Percentiles rank a stretch among this genome's conserved stretches.
Conservation (phyloP, 176 grass and related monocot species). For the Raddia distichophylla region DNA sequence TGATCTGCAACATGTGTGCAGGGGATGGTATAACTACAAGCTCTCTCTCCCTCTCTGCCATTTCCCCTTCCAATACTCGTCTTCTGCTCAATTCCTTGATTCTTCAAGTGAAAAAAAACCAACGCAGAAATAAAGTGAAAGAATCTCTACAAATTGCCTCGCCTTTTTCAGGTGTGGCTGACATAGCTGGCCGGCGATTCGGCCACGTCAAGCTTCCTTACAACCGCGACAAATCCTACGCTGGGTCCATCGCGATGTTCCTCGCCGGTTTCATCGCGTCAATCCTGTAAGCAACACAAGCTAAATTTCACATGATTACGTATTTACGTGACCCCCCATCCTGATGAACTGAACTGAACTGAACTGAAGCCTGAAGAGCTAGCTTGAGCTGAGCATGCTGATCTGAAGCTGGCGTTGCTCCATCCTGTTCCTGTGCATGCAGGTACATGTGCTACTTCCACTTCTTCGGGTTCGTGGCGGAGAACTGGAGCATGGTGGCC, state of each 20-base stretch:
- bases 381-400: too few relatives aligned
- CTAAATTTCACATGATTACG: too few relatives aligned
- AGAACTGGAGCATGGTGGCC: slow-evolving; percentile 58
- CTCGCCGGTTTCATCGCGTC: slow-evolving; percentile 71
- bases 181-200: slow-evolving; percentile 74
- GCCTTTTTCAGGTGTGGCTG: slow-evolving; percentile 65
- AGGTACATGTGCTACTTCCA: slow-evolving; percentile 86
- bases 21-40: slow-evolving; percentile 77
- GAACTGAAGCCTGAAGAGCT: background rate
- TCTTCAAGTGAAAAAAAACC: background rate
- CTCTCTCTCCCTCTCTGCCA: slow-evolving; percentile 1
- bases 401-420: background rate
- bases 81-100: background rate
- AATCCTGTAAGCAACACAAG: slow-evolving; percentile 45
- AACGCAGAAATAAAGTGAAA: background rate
- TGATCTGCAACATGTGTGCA: slow-evolving; percentile 80
- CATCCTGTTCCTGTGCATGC: background rate
- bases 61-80: background rate
- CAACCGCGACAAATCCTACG: slow-evolving; percentile 80
- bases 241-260: slow-evolving; percentile 61
- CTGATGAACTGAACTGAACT: too few relatives aligned
- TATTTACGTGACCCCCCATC: too few relatives aligned
- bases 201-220: slow-evolving; percentile 68
- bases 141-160: background rate
- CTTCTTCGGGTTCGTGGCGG: slow-evolving; percentile 61